A percentile compares a stretch with the other conserved stretches of the same genome.
Conservation (phyloP, 176 grass and related monocot species). For the Chloris gayana region DNA sequence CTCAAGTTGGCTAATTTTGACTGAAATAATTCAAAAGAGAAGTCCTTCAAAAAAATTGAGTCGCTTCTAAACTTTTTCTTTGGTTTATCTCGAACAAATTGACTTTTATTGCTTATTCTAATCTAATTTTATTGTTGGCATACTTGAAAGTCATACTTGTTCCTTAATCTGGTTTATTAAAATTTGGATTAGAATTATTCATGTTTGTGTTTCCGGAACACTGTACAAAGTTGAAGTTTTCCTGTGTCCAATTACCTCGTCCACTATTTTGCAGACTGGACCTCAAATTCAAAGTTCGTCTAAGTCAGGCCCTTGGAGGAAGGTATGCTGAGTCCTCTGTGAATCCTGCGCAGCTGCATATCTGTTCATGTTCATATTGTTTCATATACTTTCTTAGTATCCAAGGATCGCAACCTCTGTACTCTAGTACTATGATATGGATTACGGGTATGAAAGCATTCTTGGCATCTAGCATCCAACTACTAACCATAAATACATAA, state of each 20-base stretch:
- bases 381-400: neutral
- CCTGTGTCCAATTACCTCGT: slow-evolving; percentile 15
- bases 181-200: slow-evolving; percentile 21
- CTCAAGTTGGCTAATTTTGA: no score
- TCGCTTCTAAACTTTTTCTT: no score
- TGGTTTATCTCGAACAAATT: no score
- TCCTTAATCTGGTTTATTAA: neutral
- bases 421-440: neutral
- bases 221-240: slow-evolving; percentile 24
- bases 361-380: neutral
- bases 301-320: slow-evolving; percentile 97
- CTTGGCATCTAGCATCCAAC: neutral
- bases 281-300: slow-evolving; percentile 82
- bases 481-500: slow-evolving; percentile 20
- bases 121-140: no score
- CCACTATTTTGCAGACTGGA: slow-evolving; percentile 58
- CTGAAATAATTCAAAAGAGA: no score
- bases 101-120: no score
- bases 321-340: slow-evolving; percentile 53
- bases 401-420: neutral
- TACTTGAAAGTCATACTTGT: no score
- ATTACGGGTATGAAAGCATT: neutral
- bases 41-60: no score
- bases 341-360: slow-evolving; percentile 4
- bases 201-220: neutral